A percentile compares a stretch with the other conserved stretches of the same genome.
These are phyloP conservation scores for Strigomonas culicis DNA, from an alignment of 208 protist species.

Conservation along the genomic window DNA sequence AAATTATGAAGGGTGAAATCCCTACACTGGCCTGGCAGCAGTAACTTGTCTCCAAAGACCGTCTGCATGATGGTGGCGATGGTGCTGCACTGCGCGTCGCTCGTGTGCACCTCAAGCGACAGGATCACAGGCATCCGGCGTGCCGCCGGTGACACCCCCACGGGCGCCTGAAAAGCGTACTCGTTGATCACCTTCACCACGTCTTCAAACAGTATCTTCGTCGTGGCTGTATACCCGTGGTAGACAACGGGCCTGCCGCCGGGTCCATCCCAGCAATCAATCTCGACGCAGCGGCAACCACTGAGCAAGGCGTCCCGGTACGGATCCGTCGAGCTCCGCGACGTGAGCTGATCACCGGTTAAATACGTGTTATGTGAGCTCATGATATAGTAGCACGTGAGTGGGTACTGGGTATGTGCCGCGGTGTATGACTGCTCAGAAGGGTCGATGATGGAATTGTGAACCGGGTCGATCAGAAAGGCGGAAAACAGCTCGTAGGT, in stretches of 20 bases:
- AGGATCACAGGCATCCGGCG: conserved; percentile 68
- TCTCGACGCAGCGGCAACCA: conserved; percentile 79
- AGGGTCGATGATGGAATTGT: conserved; percentile 25
- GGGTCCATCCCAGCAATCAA: conserved; percentile 81
- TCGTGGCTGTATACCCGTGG: conserved; percentile 77
- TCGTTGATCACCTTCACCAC: conserved; percentile 57
- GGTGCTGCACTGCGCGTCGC: conserved; percentile 42
- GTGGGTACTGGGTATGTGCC: too few relatives aligned
- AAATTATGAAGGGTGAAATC: conserved; percentile 45
- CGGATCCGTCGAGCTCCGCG: conserved; percentile 43
- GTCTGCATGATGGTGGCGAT: conserved; percentile 64
- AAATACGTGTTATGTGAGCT: conserved; percentile 97
- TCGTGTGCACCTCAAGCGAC: conserved; percentile 77
- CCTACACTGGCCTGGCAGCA: conserved; percentile 20
- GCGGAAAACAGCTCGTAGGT: conserved; percentile 20
- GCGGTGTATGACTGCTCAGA: too few relatives aligned
- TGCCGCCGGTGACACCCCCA: too few relatives aligned
- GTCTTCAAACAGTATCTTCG: conserved; percentile 65
- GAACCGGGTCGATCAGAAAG: conserved; percentile 16
- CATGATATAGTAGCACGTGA: conserved; percentile 92
- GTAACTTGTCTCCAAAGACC: conserved; percentile 32
- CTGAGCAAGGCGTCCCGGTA: conserved; percentile 62
- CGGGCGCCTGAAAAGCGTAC: conserved; percentile 54
- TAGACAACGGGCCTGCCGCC: conserved; percentile 71
- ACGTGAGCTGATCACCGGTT: conserved; percentile 90